phyloP scores from a whole-genome alignment of 2,329 filamentous ascomycete species.

The Plectosphaerella plurivora region DNA sequence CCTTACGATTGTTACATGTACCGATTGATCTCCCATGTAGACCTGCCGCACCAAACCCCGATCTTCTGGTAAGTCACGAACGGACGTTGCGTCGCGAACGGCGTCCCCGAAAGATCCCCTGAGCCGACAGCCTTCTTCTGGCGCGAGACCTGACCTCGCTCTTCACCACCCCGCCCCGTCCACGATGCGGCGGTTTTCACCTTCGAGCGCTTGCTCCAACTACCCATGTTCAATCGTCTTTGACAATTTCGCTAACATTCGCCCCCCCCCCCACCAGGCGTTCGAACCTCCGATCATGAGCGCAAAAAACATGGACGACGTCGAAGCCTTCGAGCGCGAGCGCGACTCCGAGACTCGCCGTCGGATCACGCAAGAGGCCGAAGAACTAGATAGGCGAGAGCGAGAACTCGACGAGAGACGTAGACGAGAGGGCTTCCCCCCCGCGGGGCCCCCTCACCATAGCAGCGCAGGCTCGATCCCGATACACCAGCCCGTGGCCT shows the following conservation, averaged over 20 bases:
- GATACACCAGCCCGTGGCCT: conserved; percentile 89
- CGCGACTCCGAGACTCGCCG: conserved; percentile 22
- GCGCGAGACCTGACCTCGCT: background rate
- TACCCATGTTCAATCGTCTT: background rate
- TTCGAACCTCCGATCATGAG: conserved; percentile 12
- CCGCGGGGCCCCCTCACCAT: conserved; percentile 64
- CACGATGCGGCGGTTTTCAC: background rate
- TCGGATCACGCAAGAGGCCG: conserved; percentile 20
- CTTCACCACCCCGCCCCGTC: no score
- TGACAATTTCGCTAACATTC: background rate
- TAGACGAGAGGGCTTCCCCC: conserved; percentile 61
- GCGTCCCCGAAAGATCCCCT: background rate
- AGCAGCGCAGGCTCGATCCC: conserved; percentile 84
- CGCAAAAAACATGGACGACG: conserved; percentile 13
- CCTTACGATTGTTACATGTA: background rate
- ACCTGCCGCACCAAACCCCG: background rate
- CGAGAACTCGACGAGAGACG: conserved; percentile 62
- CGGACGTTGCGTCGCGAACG: background rate
- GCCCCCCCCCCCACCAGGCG: background rate
- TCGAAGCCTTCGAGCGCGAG: conserved; percentile 23
- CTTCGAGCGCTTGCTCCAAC: background rate
- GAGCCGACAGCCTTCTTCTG: background rate
- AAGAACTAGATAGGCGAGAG: conserved; percentile 52
- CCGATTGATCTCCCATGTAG: conserved; percentile 5
- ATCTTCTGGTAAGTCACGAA: background rate